Evolutionary conservation across 495 filamentous ascomycete genomes (phyloP), one percentile per base, ranked within the genome.

Genomic region (Talaromyces thailandensis): DNA sequence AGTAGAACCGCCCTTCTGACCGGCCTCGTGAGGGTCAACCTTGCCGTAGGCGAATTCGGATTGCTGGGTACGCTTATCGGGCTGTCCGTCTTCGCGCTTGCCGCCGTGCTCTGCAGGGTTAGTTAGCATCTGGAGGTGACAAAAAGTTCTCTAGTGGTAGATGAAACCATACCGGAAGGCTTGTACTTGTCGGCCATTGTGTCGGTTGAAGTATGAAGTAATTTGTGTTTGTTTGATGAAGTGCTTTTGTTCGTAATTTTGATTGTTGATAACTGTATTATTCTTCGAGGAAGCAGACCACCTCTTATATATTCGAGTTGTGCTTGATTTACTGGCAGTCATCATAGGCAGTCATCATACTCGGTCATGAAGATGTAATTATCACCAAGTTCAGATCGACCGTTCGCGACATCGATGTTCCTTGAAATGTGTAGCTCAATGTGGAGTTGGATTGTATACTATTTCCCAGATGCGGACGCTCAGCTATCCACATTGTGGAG

Each of bases 111-210:
- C 51, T 55, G 11, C 14, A 3, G 21, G 28, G 2, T 28, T 12
- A 24, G 9, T 23, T 55, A 26, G n/a, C 24, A 48, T 55, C 6
- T 25, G n/a, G 4, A 26, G 11, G 11, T 26, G 24, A 55, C 0
- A 55, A 52, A 8, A 3, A 55, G n/a, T n/a, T 48, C 9, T 18
- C n/a, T 21, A 21, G n/a, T 21, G 43, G 18, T 2, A n/a, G 23
- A 25, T 6, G 45, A 26, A 0, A 55, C 14, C 24, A 6, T 55
- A 55, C 51, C 51, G n/a, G 51, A 28, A 28, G 51, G 51, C 51
- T 55, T 55, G 51, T 28, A 55, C 51, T 55, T 55, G 51, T 55
- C 51, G 23, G 51, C 51, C 51, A 55, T 55, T 55, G 18, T 52
- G 18, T 23, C 4, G 8, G 11, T 55, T 55, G 51, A 55, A 55